Evolutionary conservation across 2,329 filamentous ascomycete species (phyloP).

Genomic region (Cytospora piceae): DNA sequence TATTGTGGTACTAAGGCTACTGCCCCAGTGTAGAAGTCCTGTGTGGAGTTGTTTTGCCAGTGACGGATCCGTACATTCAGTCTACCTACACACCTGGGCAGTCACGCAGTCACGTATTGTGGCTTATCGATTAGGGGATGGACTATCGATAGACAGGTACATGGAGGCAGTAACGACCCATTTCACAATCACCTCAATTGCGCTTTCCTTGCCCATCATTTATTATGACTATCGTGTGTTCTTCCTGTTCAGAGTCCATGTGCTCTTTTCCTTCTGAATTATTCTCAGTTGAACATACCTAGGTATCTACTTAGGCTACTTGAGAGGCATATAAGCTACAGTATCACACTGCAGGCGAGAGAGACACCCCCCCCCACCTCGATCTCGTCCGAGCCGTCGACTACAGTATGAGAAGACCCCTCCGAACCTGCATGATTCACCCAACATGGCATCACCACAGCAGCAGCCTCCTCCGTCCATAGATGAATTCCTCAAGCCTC

Average conservation of each 20-base stretch:
- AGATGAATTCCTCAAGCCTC: conserved; percentile 54
- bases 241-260: not conserved
- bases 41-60: too few relatives aligned
- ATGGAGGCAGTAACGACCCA: not conserved
- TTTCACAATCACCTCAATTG: not conserved
- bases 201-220: not conserved
- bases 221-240: not conserved
- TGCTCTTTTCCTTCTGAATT: not conserved
- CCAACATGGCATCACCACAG: conserved; percentile 26
- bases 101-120: not conserved
- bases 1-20: not conserved
- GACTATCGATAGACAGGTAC: not conserved
- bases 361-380: too few relatives aligned
- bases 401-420: conserved; percentile 3
- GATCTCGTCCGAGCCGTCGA: not conserved
- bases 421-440: conserved; percentile 11
- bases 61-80: too few relatives aligned
- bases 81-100: too few relatives aligned
- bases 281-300: not conserved
- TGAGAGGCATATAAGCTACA: not conserved
- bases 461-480: conserved; percentile 34
- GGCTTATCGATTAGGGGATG: conserved; percentile 20
- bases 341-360: not conserved
- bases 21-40: not conserved
- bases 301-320: too few relatives aligned